Conservation (phyloP, 345 rosid species). For the Rhizophora mangle region DNA sequence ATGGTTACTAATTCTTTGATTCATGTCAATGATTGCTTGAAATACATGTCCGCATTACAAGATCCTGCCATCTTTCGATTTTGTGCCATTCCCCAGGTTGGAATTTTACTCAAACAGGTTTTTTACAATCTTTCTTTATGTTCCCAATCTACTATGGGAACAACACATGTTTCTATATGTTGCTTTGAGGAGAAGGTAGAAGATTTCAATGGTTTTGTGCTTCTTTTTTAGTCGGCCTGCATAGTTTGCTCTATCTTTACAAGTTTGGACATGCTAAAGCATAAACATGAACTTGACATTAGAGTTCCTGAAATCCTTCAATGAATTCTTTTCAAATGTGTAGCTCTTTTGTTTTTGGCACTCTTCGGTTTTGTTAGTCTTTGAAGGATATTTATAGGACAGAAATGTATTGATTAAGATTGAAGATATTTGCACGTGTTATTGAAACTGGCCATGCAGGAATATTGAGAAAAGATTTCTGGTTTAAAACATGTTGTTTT, state of each 20-base stretch:
- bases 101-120: not conserved
- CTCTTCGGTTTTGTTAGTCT: not conserved
- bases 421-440: not conserved
- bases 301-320: not conserved
- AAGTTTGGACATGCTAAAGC: not conserved
- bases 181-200: too few relatives aligned
- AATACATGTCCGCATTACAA: constrained; percentile 58
- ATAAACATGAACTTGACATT: not conserved
- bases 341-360: not conserved
- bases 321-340: not conserved
- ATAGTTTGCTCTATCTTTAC: not conserved
- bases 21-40: constrained; percentile 77
- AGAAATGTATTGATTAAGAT: not conserved
- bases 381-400: not conserved
- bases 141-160: too few relatives aligned
- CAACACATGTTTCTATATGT: too few relatives aligned
- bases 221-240: constrained; percentile 3
- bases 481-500: not conserved
- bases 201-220: not conserved
- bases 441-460: too few relatives aligned
- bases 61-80: constrained; percentile 77
- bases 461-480: not conserved
- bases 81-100: constrained; percentile 85
- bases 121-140: not conserved
- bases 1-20: constrained; percentile 82